These are phyloP conservation scores for Aureobasidium sp. DNA, from an alignment of 2,329 filamentous ascomycete species.

Conservation along the genomic window DNA sequence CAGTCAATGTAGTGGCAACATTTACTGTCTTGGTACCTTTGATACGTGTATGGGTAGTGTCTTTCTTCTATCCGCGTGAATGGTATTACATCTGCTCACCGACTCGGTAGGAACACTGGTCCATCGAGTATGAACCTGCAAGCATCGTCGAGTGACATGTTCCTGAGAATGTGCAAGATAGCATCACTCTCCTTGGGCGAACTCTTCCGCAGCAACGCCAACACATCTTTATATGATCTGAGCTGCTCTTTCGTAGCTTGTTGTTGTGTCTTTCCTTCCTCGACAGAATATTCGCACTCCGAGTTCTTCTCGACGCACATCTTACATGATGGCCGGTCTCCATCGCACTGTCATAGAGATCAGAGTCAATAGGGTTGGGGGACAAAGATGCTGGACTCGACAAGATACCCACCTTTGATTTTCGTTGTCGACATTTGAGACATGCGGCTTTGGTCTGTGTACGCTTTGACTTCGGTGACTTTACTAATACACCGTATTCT, in stretches of 20 bases:
- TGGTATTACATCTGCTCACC: background rate
- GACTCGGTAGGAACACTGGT: background rate
- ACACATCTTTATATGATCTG: background rate
- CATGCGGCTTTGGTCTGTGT: slow-evolving; percentile 6
- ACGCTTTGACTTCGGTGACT: background rate
- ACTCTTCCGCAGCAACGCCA: background rate
- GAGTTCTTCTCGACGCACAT: background rate
- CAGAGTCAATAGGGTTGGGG: background rate
- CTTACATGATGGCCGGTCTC: background rate
- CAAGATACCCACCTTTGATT: background rate
- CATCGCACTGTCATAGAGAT: background rate
- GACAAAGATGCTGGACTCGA: background rate
- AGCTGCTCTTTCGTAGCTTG: background rate
- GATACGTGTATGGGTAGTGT: background rate
- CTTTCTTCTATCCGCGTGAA: too few species aligned
- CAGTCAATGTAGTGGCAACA: background rate
- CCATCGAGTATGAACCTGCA: background rate
- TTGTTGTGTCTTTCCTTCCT: background rate
- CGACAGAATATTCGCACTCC: background rate
- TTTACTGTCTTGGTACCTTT: background rate
- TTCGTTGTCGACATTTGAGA: background rate
- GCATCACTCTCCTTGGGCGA: background rate
- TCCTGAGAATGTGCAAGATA: background rate
- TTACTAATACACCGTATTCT: background rate
- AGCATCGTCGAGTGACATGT: background rate